A percentile compares a stretch with the other conserved stretches of the same genome.
These are phyloP conservation scores for Colletotrichum sp. DNA, from an alignment of 2,329 filamentous ascomycete species.

Conservation along the genomic window DNA sequence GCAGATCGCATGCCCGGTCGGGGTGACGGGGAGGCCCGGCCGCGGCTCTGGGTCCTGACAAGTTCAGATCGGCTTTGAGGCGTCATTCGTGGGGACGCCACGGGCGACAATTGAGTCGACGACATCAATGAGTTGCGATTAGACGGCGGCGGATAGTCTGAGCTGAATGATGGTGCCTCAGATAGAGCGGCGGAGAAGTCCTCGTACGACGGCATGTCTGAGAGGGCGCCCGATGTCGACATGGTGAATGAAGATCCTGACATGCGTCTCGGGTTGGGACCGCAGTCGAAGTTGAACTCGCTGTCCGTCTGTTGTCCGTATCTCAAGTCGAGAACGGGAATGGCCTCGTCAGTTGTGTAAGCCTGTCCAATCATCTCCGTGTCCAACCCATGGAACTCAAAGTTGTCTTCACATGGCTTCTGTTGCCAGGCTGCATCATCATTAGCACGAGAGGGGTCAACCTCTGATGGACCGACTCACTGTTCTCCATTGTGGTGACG, in stretches of 20 bases:
- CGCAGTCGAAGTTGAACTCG: constrained; percentile 57
- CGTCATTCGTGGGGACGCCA: constrained; percentile 72
- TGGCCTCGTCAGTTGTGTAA: constrained; percentile 66
- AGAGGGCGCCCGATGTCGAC: constrained; percentile 68
- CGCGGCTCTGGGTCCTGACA: constrained; percentile 69
- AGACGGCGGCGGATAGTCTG: constrained; percentile 70
- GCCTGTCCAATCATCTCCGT: constrained; percentile 68
- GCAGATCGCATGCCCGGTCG: constrained; percentile 71
- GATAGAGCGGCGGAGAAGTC: constrained; percentile 71
- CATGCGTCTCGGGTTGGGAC: constrained; percentile 65
- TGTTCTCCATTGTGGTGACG: constrained; percentile 51
- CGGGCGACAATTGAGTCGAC: constrained; percentile 73
- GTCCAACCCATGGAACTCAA: constrained; percentile 61
- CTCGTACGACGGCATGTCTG: constrained; percentile 74
- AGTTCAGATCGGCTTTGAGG: constrained; percentile 65
- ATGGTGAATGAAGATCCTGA: constrained; percentile 78
- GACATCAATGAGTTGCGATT: constrained; percentile 75
- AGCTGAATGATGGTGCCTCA: constrained; percentile 70
- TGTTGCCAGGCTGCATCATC: constrained; percentile 45
- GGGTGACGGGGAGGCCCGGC: constrained; percentile 74
- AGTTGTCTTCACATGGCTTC: constrained; percentile 61
- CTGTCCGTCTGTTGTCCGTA: constrained; percentile 55
- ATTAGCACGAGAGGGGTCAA: constrained; percentile 4
- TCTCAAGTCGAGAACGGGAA: constrained; percentile 66
- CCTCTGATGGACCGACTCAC: constrained; percentile 39